Evolutionary conservation across 805 yeast species (phyloP), one percentile per base, ranked within the genome.

Genomic region (Wickerhamiella occidentalis): DNA sequence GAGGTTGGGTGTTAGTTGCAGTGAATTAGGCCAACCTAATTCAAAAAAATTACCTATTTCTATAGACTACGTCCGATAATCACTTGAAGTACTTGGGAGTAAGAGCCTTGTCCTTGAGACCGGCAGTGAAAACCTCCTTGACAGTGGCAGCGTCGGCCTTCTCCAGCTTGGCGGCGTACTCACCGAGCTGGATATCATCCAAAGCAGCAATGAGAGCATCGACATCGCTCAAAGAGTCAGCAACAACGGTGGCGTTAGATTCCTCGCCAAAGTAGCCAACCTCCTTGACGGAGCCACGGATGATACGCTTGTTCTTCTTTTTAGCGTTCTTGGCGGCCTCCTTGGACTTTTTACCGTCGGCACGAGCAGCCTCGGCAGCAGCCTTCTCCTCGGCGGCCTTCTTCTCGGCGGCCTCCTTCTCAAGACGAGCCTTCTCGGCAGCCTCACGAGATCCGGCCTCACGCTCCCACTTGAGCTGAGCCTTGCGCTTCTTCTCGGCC

Each of bases 401-500:
- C 56, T 72, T 79, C 62, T 85, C 96, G 61, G 84, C 97, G 48
- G 83, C 94, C 60, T 84, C 96, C 64, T 80, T 82, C 70, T 81
- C 82, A 51, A 78, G 79, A 65, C 83, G 81, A 46, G 90, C 94
- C 64, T 76, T 83, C 68, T 86, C 98, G 54, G 95, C 96, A 56
- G 94, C 97, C 66, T 86, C 81, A 75, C 97, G 84, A 28, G 94
- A 79, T 59, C 96, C 97, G 49, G 97, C 95, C 68, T 88, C 97
- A 68, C 81, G 84, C 69, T 92, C 97, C 97, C 97, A 90, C 71
- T 90, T 92, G 75, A 75, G 79, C 68, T 79, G 79, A 64, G 85
- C 98, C 76, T 90, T 90, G 67, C 85, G 97, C 67, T 81, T 81
- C 79, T 85, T 85, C 69, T 88, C 97, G 47, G 78, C 84, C 58